Conservation (phyloP, 2,329 filamentous ascomycete species). For the Alternaria dauci region DNA sequence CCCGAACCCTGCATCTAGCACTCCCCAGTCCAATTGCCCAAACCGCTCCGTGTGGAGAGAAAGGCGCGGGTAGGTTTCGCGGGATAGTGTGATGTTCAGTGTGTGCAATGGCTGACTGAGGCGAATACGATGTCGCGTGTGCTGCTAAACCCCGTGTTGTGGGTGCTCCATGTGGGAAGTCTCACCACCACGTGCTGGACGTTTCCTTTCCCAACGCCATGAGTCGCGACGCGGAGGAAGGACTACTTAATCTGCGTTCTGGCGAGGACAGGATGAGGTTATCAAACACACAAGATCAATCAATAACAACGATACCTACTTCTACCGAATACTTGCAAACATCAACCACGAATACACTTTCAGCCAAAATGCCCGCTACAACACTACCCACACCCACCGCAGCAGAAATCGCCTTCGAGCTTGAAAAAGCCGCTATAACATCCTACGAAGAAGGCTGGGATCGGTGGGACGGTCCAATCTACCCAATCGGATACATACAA, state of each 20-base stretch:
- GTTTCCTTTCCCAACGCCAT: background rate
- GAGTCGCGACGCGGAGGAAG: background rate
- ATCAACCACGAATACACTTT: background rate
- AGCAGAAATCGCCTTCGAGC: conserved; percentile 32
- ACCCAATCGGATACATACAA: conserved; percentile 34
- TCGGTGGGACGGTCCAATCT: conserved; percentile 36
- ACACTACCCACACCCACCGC: conserved; percentile 3
- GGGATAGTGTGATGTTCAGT: background rate
- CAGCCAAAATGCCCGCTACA: conserved; percentile 3
- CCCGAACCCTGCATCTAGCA: background rate
- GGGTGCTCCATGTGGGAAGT: background rate
- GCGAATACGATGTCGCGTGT: background rate
- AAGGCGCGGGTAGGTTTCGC: background rate
- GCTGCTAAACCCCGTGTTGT: background rate
- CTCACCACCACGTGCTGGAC: background rate
- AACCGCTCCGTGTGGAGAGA: background rate
- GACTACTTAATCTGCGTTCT: background rate
- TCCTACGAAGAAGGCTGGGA: conserved; percentile 42
- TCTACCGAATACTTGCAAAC: background rate
- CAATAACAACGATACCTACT: background rate
- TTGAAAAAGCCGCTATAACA: conserved; percentile 31
- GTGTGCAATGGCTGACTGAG: background rate
- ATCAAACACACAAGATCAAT: background rate
- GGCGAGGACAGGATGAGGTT: too few species aligned
- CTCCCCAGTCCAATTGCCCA: background rate